phyloP scores from a whole-genome alignment of 202 grass and related monocot genomes.

The Bolboschoenoplectus hybrid region DNA sequence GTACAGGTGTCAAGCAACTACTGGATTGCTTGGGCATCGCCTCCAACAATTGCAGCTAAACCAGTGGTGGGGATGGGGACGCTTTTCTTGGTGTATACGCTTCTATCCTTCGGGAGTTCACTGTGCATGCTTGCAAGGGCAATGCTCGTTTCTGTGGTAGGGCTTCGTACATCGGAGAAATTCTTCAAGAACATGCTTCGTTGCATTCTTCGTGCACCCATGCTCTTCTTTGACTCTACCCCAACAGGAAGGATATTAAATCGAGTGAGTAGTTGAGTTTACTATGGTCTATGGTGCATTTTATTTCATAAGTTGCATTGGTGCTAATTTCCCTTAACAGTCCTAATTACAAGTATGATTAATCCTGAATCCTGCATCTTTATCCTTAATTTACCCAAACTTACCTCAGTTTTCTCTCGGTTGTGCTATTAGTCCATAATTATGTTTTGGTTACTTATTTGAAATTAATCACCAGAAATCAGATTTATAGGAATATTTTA shows the following conservation, averaged over 20 bases:
- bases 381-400: conserved; percentile 31
- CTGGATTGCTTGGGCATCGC: conserved; percentile 95
- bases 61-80: conserved; percentile 60
- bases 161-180: conserved; percentile 73
- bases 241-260: conserved; percentile 96
- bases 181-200: conserved; percentile 93
- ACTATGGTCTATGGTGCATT: background rate
- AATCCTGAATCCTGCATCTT: background rate
- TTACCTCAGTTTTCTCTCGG: background rate
- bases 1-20: conserved; percentile 77
- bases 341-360: background rate
- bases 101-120: conserved; percentile 70
- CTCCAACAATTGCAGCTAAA: conserved; percentile 56
- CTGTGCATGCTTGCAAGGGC: conserved; percentile 66
- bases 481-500: background rate
- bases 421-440: background rate
- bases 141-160: conserved; percentile 59
- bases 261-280: conserved; percentile 54
- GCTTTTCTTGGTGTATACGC: conserved; percentile 72
- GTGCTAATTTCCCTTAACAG: background rate
- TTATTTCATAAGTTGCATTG: background rate
- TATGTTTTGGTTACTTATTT: conserved; percentile 9
- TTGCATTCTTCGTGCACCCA: conserved; percentile 79
- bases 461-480: background rate
- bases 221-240: conserved; percentile 99